A percentile compares a stretch with the other conserved stretches of the same genome.
These are phyloP conservation scores for Metschnikowia lunata DNA, from an alignment of 805 yeast species.

Conservation along the genomic window DNA sequence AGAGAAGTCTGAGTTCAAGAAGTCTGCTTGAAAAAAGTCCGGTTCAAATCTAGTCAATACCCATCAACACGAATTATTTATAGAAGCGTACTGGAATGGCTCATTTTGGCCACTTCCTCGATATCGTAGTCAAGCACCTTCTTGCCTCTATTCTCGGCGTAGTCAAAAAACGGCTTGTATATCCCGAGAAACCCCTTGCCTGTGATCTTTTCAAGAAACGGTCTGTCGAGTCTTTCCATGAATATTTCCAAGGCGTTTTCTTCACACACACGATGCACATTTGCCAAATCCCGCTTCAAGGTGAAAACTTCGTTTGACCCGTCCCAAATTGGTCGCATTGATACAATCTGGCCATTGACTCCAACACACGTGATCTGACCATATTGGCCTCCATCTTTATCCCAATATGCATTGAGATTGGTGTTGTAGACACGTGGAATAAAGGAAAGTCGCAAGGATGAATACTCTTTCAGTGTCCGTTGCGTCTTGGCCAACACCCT, in stretches of 20 bases:
- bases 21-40: no score
- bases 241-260: background rate
- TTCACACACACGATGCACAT: background rate
- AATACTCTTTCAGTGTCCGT: slow-evolving; percentile 1
- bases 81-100: slow-evolving; percentile 1
- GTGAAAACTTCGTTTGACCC: slow-evolving; percentile 13
- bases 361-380: slow-evolving; percentile 25
- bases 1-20: no score
- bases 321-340: slow-evolving; percentile 8
- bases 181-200: slow-evolving; percentile 38
- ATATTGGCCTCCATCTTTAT: slow-evolving; percentile 1
- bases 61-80: background rate
- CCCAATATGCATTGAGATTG: slow-evolving; percentile 22
- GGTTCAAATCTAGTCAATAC: background rate
- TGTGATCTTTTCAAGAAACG: slow-evolving; percentile 33
- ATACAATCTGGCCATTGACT: slow-evolving; percentile 35
- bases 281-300: slow-evolving; percentile 14
- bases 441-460: slow-evolving; percentile 21
- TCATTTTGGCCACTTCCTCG: slow-evolving; percentile 19
- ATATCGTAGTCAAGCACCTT: slow-evolving; percentile 32
- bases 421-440: slow-evolving; percentile 32
- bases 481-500: slow-evolving; percentile 19
- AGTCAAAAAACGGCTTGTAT: slow-evolving; percentile 35
- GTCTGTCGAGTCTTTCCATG: slow-evolving; percentile 25
- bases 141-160: slow-evolving; percentile 20